phyloP scores from a whole-genome alignment of 2,329 filamentous ascomycete species.

The Nannizzia gypsea region DNA sequence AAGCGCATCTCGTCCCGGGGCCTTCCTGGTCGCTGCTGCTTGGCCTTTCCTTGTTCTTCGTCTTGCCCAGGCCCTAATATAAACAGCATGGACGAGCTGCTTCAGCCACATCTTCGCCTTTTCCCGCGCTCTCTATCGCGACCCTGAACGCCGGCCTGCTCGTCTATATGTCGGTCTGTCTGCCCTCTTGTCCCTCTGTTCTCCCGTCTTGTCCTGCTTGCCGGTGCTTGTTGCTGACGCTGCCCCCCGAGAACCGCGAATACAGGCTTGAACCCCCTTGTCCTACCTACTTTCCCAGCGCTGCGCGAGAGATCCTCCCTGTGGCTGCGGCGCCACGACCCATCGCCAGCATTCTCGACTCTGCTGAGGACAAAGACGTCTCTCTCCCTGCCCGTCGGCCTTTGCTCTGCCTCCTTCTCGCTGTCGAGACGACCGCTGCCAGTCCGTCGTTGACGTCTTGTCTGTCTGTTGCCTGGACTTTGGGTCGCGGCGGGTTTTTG shows the following conservation, averaged over 20 bases:
- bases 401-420: background rate
- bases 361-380: background rate
- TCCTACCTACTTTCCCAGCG: background rate
- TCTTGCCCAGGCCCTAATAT: constrained; percentile 12
- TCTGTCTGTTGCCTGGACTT: background rate
- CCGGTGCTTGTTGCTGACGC: background rate
- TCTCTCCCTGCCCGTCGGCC: no score
- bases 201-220: background rate
- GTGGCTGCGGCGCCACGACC: background rate
- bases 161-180: background rate
- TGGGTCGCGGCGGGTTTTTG: background rate
- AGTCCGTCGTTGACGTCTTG: background rate
- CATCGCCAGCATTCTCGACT: background rate
- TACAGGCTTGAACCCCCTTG: background rate
- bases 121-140: background rate
- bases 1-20: background rate
- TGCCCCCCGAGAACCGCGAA: no score
- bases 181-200: background rate
- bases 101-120: constrained; percentile 11
- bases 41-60: constrained; percentile 7
- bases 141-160: background rate
- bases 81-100: constrained; percentile 7
- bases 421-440: background rate
- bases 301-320: background rate
- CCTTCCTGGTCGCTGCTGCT: constrained; percentile 8